A percentile compares a stretch with the other conserved stretches of the same genome.
phyloP scores from a whole-genome alignment of 2,329 filamentous ascomycete genomes.

The Alternaria angustiovoidea region DNA sequence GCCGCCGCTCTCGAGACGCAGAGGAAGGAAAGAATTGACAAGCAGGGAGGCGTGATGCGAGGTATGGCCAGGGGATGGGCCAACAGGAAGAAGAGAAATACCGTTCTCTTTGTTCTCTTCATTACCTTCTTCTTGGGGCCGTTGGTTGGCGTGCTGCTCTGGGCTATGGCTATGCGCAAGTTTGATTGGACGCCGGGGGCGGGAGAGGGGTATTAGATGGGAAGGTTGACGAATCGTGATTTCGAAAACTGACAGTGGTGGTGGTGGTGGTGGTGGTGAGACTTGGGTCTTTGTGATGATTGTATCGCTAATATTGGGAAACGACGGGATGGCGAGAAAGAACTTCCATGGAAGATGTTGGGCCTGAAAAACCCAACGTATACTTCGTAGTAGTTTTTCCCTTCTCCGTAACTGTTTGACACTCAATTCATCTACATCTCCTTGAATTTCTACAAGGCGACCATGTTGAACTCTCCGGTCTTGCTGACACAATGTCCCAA shows the following conservation, averaged over 20 bases:
- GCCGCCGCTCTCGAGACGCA: too few species aligned
- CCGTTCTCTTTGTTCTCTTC: background rate
- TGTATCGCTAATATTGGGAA: background rate
- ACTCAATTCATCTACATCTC: background rate
- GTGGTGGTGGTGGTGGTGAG: background rate
- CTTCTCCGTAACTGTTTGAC: background rate
- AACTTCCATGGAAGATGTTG: background rate
- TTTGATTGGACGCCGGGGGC: conserved; percentile 4
- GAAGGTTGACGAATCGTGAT: too few species aligned
- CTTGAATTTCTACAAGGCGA: background rate
- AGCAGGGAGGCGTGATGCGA: background rate
- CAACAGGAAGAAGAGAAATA: background rate
- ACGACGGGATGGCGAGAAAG: background rate
- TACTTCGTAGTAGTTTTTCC: background rate
- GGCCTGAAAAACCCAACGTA: background rate
- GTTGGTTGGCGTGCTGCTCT: background rate
- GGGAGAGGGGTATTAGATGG: background rate
- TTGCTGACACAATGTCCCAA: too few species aligned
- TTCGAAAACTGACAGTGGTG: background rate
- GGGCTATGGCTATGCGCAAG: conserved; percentile 5
- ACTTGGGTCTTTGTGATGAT: background rate
- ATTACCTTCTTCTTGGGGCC: background rate
- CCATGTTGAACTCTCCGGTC: background rate
- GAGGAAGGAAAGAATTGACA: background rate
- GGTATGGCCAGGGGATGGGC: background rate